Evolutionary conservation across 2,329 filamentous ascomycete species (phyloP), one percentile per base, ranked within the genome.

Genomic region (Pseudogymnoascus sp.): DNA sequence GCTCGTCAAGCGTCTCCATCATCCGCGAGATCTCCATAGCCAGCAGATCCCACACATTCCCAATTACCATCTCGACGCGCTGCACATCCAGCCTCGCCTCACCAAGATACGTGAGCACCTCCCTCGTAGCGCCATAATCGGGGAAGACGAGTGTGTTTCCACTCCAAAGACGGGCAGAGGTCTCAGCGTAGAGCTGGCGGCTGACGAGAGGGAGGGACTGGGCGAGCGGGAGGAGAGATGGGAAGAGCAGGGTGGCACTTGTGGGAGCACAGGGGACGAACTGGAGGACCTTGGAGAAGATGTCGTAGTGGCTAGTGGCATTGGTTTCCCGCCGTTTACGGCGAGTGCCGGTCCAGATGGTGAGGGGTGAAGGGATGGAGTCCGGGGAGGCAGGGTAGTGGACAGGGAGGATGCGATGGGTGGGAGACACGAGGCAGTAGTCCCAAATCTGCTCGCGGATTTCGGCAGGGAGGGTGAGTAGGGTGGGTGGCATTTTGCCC

Each of bases 371-470:
- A 28, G 23, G 40, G 16, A 1, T 7, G 18, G 18, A n/a, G 5
- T 28, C 16, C 12, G 11, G 7, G 42, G 11, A 4, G 12, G 6
- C 1, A 5, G 6, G 14, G 23, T 11, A 16, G 23, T 16, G n/a
- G n/a, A 31, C 25, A 1, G 47, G 47, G 23, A 53, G 14, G 23
- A 53, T 5, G 23, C 47, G 47, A 1, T n/a, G 25, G 25, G 47
- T 53, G 25, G 47, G 47, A 5, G 47, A 53, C 2, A 31, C 23
- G 47, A 53, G 23, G 5, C 14, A 53, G 25, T 64, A 44, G 7
- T 14, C 35, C 61, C 40, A 67, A n/a, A 67, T 67, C 1, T 21
- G 53, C 8, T 64, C 35, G 21, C 63, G 64, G 21, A 66, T 31
- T 60, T 67, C 65, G 2, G 7, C 16, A 1, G 66, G 65, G 14